Conservation (phyloP, 2,329 filamentous ascomycete species). For the Aspergillus fumigatiaffinis region DNA sequence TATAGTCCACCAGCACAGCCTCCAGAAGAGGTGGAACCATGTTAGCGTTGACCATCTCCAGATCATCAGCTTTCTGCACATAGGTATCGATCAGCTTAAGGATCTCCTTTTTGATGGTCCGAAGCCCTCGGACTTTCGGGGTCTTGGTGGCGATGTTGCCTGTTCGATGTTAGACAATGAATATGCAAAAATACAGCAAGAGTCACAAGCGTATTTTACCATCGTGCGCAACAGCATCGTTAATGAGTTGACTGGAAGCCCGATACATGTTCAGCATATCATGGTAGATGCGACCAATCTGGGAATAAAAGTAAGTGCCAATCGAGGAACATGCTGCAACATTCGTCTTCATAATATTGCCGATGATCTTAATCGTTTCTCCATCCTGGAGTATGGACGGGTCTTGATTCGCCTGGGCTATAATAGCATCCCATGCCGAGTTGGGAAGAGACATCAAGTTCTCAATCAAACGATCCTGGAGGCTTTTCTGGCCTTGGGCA, state of each 20-base stretch:
- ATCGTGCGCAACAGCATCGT: conserved; percentile 81
- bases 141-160: conserved; percentile 94
- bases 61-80: conserved; percentile 94
- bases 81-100: conserved; percentile 97
- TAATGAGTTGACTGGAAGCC: conserved; percentile 93
- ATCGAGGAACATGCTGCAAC: conserved; percentile 97
- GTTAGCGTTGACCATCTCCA: conserved; percentile 86
- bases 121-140: conserved; percentile 88
- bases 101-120: conserved; percentile 99
- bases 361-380: conserved; percentile 96
- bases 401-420: conserved; percentile 78
- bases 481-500: conserved; percentile 89
- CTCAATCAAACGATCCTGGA: conserved; percentile 84
- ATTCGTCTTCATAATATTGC: conserved; percentile 99
- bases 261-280: conserved; percentile 99
- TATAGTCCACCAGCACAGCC: conserved; percentile 92
- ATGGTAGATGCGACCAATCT: conserved; percentile 94
- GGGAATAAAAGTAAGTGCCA: conserved; percentile 94
- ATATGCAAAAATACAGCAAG: neutral
- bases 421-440: conserved; percentile 91
- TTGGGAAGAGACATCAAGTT: conserved; percentile 95
- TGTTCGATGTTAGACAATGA: conserved; percentile 33
- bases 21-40: conserved; percentile 96
- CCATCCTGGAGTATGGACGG: conserved; percentile 83
- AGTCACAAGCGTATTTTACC: conserved; percentile 51